Evolutionary conservation across 306 rosid genomes (phyloP).

Genomic region (Dryas drummondii): DNA sequence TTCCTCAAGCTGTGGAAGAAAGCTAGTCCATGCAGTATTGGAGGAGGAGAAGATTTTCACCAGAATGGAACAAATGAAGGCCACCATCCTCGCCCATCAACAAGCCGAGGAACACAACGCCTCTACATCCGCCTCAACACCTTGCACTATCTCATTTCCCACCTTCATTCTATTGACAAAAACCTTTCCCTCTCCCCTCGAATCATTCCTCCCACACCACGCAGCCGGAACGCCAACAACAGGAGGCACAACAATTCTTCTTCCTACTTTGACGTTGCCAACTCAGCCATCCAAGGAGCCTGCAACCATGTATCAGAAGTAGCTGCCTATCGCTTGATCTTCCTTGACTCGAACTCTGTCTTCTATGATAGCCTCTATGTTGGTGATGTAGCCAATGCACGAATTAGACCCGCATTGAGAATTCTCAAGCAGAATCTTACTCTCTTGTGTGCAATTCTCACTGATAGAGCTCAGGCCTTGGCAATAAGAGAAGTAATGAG

Average conservation of each 20-base stretch:
- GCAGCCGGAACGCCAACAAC: slow-evolving; percentile 25
- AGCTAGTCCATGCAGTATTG: slow-evolving; percentile 60
- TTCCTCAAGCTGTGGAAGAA: slow-evolving; percentile 63
- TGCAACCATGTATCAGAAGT: slow-evolving; percentile 82
- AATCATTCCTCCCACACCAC: slow-evolving; percentile 39
- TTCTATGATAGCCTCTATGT: slow-evolving; percentile 73
- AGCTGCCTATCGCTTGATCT: slow-evolving; percentile 81
- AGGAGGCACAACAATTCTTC: slow-evolving; percentile 28
- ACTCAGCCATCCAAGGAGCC: slow-evolving; percentile 49
- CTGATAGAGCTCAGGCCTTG: slow-evolving; percentile 69
- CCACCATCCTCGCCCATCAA: slow-evolving; percentile 67
- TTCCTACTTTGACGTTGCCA: slow-evolving; percentile 58
- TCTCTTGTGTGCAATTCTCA: slow-evolving; percentile 59
- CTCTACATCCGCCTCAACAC: slow-evolving; percentile 92
- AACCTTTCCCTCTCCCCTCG: slow-evolving; percentile 41
- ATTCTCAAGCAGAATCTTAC: slow-evolving; percentile 74
- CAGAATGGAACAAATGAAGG: slow-evolving; percentile 49
- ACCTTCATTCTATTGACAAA: slow-evolving; percentile 62
- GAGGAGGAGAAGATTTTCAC: slow-evolving; percentile 32
- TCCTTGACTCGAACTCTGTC: slow-evolving; percentile 71
- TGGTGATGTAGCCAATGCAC: slow-evolving; percentile 55
- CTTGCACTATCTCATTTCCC: slow-evolving; percentile 55
- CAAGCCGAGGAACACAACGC: slow-evolving; percentile 94
- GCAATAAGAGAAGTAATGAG: slow-evolving; percentile 87
- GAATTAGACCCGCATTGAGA: slow-evolving; percentile 73